phyloP scores from a whole-genome alignment of 371 early-diverging fungal species.

The Zychaea mexicana region DNA sequence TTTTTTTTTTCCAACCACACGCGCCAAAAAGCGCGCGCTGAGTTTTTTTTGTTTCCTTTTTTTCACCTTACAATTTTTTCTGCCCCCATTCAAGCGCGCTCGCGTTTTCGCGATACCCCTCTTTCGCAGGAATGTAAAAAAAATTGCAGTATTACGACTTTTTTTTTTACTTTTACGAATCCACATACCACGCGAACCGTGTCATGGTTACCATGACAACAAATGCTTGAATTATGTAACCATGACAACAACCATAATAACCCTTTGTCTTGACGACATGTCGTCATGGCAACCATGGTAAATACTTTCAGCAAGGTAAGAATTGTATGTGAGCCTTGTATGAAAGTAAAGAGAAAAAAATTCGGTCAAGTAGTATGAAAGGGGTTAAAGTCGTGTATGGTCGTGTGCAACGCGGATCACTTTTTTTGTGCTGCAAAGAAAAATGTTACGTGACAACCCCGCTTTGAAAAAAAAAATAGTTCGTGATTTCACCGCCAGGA shows the following conservation, averaged over 20 bases:
- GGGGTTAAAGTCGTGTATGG: background rate
- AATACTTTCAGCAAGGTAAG: background rate
- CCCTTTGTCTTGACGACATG: background rate
- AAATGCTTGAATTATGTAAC: too few species aligned
- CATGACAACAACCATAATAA: too few species aligned
- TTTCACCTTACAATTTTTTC: conserved; percentile 9
- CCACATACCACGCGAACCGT: too few species aligned
- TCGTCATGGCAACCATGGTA: background rate
- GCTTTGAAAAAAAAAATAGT: conserved; percentile 15
- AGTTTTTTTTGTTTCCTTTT: conserved; percentile 8
- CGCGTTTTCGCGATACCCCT: background rate
- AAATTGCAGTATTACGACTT: background rate
- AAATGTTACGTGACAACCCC: background rate
- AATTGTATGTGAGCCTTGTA: too few species aligned
- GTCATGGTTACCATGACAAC: too few species aligned
- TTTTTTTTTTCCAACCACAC: background rate
- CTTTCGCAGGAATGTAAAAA: background rate
- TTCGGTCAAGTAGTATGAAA: too few species aligned
- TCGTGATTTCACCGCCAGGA: background rate
- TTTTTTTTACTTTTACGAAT: background rate
- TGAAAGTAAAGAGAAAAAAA: too few species aligned
- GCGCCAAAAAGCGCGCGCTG: background rate
- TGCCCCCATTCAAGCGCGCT: background rate
- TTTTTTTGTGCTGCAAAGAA: too few species aligned
- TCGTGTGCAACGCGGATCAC: background rate